These are phyloP conservation scores for Globisporangium spinosum DNA, from an alignment of 352 stramenopile species.

Conservation along the genomic window DNA sequence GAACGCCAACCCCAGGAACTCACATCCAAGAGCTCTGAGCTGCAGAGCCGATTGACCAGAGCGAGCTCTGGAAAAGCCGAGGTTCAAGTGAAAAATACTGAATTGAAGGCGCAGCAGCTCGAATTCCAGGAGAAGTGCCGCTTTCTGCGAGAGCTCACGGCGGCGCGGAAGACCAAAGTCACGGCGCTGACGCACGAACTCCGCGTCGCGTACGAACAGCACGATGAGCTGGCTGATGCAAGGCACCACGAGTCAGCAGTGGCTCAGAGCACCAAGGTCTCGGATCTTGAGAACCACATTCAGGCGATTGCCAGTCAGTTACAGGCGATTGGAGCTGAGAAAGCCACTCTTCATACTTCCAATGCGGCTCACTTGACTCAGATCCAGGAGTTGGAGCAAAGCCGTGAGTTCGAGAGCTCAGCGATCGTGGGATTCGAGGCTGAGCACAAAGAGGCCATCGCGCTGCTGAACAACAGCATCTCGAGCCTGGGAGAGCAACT, in stretches of 20 bases:
- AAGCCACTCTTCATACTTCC: not conserved
- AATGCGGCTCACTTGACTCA: not conserved
- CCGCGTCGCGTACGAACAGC: constrained; percentile 2
- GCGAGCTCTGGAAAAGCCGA: not conserved
- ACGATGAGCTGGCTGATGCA: not conserved
- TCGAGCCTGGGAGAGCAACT: constrained; percentile 2
- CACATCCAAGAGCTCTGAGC: not conserved
- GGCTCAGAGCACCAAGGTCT: not conserved
- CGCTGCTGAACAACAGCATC: constrained; percentile 2
- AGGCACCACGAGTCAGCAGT: not conserved
- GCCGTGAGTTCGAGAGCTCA: not conserved
- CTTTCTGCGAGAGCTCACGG: constrained; percentile 1
- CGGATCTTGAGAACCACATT: not conserved
- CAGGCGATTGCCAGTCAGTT: not conserved
- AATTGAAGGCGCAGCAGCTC: not conserved
- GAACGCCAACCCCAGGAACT: not conserved
- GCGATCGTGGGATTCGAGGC: not conserved
- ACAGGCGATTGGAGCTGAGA: not conserved
- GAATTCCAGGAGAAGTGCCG: constrained; percentile 5
- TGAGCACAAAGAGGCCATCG: not conserved
- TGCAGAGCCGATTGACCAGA: not conserved
- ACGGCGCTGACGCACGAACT: constrained; percentile 1
- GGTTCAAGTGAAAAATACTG: not conserved
- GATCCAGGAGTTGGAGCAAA: not conserved
- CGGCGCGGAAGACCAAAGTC: constrained; percentile 1